phyloP scores from a whole-genome alignment of 352 stramenopile species.

The Blastocystis sp. region DNA sequence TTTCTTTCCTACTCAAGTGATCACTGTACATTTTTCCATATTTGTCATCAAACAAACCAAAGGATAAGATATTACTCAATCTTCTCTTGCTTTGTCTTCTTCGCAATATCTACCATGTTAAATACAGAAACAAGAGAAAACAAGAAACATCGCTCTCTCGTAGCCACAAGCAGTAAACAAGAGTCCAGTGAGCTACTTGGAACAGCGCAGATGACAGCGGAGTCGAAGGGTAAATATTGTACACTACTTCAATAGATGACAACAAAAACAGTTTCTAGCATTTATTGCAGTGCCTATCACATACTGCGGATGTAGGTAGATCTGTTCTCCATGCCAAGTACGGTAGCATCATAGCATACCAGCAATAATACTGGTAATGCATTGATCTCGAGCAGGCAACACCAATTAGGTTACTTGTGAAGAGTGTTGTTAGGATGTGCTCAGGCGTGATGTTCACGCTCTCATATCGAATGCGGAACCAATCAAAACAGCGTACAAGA shows the following conservation, averaged over 20 bases:
- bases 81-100: neutral
- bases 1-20: neutral
- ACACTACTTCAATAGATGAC: conserved; percentile 79
- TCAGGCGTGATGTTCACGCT: neutral
- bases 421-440: conserved; percentile 77
- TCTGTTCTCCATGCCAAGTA: conserved; percentile 85
- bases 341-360: conserved; percentile 89
- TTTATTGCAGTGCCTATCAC: neutral
- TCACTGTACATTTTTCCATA: neutral
- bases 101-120: neutral
- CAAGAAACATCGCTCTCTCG: conserved; percentile 51
- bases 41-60: neutral
- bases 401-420: conserved; percentile 89
- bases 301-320: conserved; percentile 69
- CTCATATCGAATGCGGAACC: conserved; percentile 7
- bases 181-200: conserved; percentile 80
- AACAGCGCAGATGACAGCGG: conserved; percentile 79
- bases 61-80: neutral
- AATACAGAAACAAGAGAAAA: neutral
- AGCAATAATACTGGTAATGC: conserved; percentile 91
- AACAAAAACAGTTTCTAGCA: conserved; percentile 65
- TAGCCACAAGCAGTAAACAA: conserved; percentile 68
- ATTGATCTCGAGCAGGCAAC: conserved; percentile 89
- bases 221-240: conserved; percentile 91
- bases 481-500: conserved; percentile 29